Evolutionary conservation across 352 stramenopile species (phyloP), one percentile per base, ranked within the genome.

Genomic region (Globisporangium sylvaticum): DNA sequence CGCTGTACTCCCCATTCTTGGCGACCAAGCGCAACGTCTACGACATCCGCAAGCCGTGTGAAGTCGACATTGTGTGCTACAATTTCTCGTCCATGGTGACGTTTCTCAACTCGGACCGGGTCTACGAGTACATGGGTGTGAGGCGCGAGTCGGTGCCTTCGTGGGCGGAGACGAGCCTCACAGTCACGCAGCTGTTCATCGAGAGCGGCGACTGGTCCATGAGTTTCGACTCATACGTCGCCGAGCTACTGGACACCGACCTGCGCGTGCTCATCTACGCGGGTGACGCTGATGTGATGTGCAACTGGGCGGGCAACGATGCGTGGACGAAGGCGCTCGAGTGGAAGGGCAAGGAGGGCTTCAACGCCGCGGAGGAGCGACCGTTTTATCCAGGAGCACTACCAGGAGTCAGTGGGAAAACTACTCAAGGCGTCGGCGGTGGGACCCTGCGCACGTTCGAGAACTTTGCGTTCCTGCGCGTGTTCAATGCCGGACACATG

Each of bases 401-500:
- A n/a, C n/a, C n/a, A n/a, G n/a, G n/a, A n/a, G n/a, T n/a, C n/a
- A n/a, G n/a, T n/a, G n/a, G n/a, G n/a, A n/a, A n/a, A n/a, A n/a
- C n/a, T n/a, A n/a, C n/a, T n/a, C n/a, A n/a, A n/a, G n/a, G 48
- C 5, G 48, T 29, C 7, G 27, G 58, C 71, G 44, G 65, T 65
- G 2, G 61, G 69, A 10, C 54, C 29, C 7, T 90, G 20, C 81
- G 75, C 1, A 67, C 75, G 44, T 84, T 84, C 48, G 69, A 83
- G 39, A 87, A 84, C 52, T 73, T 99, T 39, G 92, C 88, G 7
- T 98, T 98, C 74, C 75, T 99, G 42, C 94, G 95, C 64, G 89
- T 99, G 1, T 96, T 90, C 74, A 88, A 97, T 65, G 85, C 92
- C 4, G 95, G 95, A 9, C 96, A 99, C 75, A 98, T 98, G 91